Evolutionary conservation across 305 asterid species (phyloP), one percentile per base, ranked within the genome.

Genomic region (Solanum chacoense): DNA sequence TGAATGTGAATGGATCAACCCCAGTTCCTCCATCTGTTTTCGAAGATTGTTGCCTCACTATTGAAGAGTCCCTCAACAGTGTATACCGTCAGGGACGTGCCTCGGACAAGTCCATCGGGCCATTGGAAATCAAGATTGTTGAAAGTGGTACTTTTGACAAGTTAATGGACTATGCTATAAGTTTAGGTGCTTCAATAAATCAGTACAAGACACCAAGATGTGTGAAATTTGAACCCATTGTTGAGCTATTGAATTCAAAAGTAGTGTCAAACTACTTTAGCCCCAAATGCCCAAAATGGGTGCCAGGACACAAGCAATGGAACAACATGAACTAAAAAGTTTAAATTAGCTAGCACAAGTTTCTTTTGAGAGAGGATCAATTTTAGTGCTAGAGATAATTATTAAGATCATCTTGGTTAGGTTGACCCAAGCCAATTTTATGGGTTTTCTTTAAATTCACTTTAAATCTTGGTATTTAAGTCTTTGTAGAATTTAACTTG

Each of bases 191-290:
- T 6, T 96, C 98, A 7, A 96, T 97, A 11, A 97, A 97, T 24
- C 99, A 97, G 96, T 97, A 97, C 90, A 97, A 97, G 90, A 93
- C 98, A 5, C 99, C 99, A 1, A 72, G 99, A 69, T 96, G 99
- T 36, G 98, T 96, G 14, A 95, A 93, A n/a, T 94, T 93, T 88
- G 94, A 93, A 0, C 99, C 99, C 8, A 94, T 96, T 72, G 93
- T 96, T n/a, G 98, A 96, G 92, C 92, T 96, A 12, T 86, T 96
- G 87, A 91, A 94, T 87, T 91, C 96, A 2, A 94, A 92, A 93
- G 94, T 95, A 1, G 93, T 88, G 45, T 86, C 92, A 0, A 87
- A 91, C 81, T 96, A 93, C 91, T 93, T 93, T 88, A 95, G 99
- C 87, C 99, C 99, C 1, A 96, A 96, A 85, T 96, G 95, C 80